phyloP scores from a whole-genome alignment of 495 filamentous ascomycete species.

The Penicillium simplicissimum region DNA sequence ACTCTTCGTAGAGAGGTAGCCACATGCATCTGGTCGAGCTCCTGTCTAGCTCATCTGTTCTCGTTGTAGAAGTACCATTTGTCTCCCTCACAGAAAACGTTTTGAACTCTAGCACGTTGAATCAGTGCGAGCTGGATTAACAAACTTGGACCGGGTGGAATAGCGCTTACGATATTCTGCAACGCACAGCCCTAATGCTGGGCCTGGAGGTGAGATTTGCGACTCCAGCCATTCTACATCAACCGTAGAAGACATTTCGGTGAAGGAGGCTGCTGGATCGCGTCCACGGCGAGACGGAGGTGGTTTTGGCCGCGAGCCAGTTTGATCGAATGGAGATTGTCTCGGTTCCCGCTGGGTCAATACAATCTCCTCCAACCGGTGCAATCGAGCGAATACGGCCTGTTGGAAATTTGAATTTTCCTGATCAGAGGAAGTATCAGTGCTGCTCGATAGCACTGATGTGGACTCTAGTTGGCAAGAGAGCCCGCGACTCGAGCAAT shows the following conservation, averaged over 20 bases:
- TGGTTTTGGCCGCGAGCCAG: conserved; percentile 2
- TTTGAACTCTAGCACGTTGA: conserved; percentile 18
- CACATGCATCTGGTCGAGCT: conserved; percentile 32
- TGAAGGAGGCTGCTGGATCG: neutral
- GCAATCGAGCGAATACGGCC: conserved; percentile 26
- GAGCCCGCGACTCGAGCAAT: conserved; percentile 41
- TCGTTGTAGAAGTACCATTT: too few species aligned
- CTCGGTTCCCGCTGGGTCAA: conserved; percentile 11
- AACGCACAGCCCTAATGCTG: neutral
- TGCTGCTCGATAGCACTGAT: conserved; percentile 3
- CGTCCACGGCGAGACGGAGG: conserved; percentile 3
- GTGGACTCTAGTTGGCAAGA: conserved; percentile 29
- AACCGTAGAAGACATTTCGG: conserved; percentile 4
- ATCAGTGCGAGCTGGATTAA: neutral
- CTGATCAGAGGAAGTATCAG: neutral
- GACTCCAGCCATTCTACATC: conserved; percentile 24
- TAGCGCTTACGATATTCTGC: conserved; percentile 7
- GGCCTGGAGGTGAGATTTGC: conserved; percentile 17
- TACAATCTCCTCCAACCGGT: conserved; percentile 28
- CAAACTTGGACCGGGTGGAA: neutral
- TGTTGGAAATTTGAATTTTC: conserved; percentile 1
- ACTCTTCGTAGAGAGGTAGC: conserved; percentile 42
- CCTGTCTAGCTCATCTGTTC: neutral
- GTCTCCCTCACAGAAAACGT: conserved; percentile 13
- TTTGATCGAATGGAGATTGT: conserved; percentile 3